phyloP scores from a whole-genome alignment of 495 filamentous ascomycete genomes.

The Pyrenula massariospora region DNA sequence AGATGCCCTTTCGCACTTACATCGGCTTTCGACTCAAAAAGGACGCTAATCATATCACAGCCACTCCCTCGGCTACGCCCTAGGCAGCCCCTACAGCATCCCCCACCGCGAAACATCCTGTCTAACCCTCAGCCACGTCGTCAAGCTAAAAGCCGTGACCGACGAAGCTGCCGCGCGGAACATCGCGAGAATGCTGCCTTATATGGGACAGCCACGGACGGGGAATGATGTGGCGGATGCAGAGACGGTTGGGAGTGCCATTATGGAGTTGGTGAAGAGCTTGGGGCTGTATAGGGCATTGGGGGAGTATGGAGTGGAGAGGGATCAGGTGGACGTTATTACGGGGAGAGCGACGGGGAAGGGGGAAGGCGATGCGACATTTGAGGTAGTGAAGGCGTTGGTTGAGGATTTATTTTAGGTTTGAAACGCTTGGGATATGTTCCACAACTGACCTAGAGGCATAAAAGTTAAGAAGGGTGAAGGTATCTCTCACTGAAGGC shows the following conservation, averaged over 20 bases:
- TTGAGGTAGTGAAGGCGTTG: neutral
- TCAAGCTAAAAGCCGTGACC: neutral
- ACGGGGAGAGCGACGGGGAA: neutral
- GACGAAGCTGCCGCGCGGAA: neutral
- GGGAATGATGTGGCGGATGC: neutral
- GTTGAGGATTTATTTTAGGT: neutral
- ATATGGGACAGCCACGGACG: neutral
- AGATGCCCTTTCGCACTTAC: neutral
- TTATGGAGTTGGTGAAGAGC: neutral
- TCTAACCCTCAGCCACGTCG: neutral
- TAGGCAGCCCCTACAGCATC: conserved; percentile 36
- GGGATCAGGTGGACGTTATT: neutral
- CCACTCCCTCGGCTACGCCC: conserved; percentile 34
- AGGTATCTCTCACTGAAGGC: neutral
- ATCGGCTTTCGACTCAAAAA: conserved; percentile 1
- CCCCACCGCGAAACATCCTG: conserved; percentile 10
- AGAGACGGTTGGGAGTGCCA: neutral
- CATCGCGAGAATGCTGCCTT: conserved; percentile 1
- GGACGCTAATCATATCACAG: conserved; percentile 28
- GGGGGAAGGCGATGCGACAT: neutral
- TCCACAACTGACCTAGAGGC: neutral
- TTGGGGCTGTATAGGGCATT: neutral
- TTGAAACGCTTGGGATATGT: neutral
- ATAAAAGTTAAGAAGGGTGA: neutral
- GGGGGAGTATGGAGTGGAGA: neutral